Base-by-base conservation (phyloP, 177 flowering plant species). In the Tripterygium wilfordii region DNA sequence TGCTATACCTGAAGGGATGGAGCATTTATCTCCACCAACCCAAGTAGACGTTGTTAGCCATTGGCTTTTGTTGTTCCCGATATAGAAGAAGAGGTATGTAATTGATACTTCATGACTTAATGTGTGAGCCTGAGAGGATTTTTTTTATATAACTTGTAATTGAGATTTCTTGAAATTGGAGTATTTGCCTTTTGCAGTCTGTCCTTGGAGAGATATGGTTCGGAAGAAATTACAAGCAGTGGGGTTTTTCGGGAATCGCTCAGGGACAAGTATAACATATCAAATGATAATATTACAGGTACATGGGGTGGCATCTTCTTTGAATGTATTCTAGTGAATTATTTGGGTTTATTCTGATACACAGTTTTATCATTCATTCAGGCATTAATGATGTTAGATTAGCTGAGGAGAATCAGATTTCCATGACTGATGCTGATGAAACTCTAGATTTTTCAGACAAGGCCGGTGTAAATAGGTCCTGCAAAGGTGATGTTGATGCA, bases 21-120 rank as follows among this genome's bases (percentile, higher is more conserved):
- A 83, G 31, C 72, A 80, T 48, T 55, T 45, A 23, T 67, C 85
- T 1, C 49, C 73, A 1, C 58, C 84, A 50, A 78, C 88, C 21
- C 74, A 68, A 61, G 53, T 41, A 16, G 48, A 26, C 16, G 15
- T 39, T 28, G 36, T 70, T 37, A 92, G 50, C 98, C 98, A 15
- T 56, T 86, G 72, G 94, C 98, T 37, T 82, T 92, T 72, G 69
- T 82, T 29, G 65, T 76, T 33, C 98, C 98, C 55, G 79, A 70
- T 66, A 69, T 60, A 5, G 96, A 80, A 56, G 96, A 92, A 64
- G 75, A 81, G 87, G 98, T 89, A 72, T 45, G 64, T 12, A 12
- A 18, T 12, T 38, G 24, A 2, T 2, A 16, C 12, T n/a, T 2
- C 6, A n/a, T n/a, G n/a, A n/a, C n/a, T n/a, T n/a, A n/a, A n/a